Evolutionary conservation across 2,329 filamentous ascomycete genomes (phyloP), one percentile per base, ranked within the genome.

Genomic region (Ophiostoma sp.): DNA sequence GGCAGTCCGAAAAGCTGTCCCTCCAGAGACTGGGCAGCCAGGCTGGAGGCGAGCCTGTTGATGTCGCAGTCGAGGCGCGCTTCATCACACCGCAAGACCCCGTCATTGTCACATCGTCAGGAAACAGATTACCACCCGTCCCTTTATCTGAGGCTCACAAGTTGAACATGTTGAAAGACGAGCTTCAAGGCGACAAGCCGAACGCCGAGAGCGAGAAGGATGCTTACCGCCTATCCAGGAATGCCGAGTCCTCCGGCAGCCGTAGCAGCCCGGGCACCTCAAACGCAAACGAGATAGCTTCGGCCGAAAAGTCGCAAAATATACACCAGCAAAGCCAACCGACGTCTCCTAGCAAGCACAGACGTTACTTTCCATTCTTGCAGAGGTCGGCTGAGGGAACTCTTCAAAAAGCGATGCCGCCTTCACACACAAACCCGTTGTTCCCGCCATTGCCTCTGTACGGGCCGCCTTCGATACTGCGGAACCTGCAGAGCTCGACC

Each of bases 371-470:
- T 7, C 52, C 65, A 5, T 52, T 65, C n/a, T 45, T 64, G 9
- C 58, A 64, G 14, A 40, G n/a, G 9, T 79, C 82, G 4, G 79
- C 81, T 45, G 82, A 81, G 38, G 80, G 81, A 16, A 47, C 27
- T 0, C 72, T 86, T 18, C 77, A 78, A 60, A 78, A 76, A 69
- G 75, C 82, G 14, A 83, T 82, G 78, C 88, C 89, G 0, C 86
- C 87, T 0, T 87, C 87, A 7, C 84, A 86, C 71, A 93, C 91
- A 1, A 89, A 93, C 72, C 90, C 91, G 3, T 80, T 96, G 5
- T 97, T 97, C 72, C 93, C 93, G 5, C 91, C 92, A 1, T 78
- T 97, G 8, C 93, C 93, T 0, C 80, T 92, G 0, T 97, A 96
- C 73, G 91, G 91, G 0, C 89, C 92, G 0, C 87, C 92, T 0